Base-by-base conservation (phyloP, 2,329 filamentous ascomycete species). In the Xylaria sp. region DNA sequence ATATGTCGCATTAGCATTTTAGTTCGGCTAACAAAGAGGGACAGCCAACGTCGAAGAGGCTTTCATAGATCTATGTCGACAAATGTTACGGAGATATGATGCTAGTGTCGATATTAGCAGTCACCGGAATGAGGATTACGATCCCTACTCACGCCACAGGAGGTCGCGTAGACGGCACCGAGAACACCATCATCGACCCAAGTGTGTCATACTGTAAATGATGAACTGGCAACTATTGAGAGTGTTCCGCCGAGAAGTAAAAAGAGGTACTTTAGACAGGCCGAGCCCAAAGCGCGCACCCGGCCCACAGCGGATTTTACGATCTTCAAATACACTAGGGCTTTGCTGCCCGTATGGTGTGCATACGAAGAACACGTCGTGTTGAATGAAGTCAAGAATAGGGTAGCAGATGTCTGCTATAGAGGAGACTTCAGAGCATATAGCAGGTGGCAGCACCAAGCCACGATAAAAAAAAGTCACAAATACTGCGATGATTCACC, bases 31-130 rank as follows among this genome's bases (percentile, higher is more conserved):
- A 71, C 43, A 51, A 18, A 57, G 39, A 46, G 10, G 39, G 58
- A 41, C 31, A 89, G 86, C 92, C 71, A 97, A 97, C 75, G 94
- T 97, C 18, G 93, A 97, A 75, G 94, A 97, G 79, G 93, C 94
- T 56, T 97, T 97, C 80, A 83, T 93, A 73, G 92, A 96, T 79
- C 86, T 97, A 65, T 95, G 92, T 78, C 88, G 92, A 69, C 93
- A 96, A 80, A 94, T 97, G 82, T 89, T 96, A 67, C 86, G 90
- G 70, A 92, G 90, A 75, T 92, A 95, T 70, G 88, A 90, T 75
- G 81, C 83, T 2, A 76, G 77, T 51, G 64, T 76, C 36, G 63
- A 66, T 20, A 52, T 82, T 28, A 74, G 74, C 23, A 80, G 82
- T 8, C 77, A 75, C 18, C 80, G 82, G 20, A 80, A 84, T 18